Evolutionary conservation across 2,329 filamentous ascomycete species (phyloP).

Genomic region (Gnomoniopsis smithogilvyi): DNA sequence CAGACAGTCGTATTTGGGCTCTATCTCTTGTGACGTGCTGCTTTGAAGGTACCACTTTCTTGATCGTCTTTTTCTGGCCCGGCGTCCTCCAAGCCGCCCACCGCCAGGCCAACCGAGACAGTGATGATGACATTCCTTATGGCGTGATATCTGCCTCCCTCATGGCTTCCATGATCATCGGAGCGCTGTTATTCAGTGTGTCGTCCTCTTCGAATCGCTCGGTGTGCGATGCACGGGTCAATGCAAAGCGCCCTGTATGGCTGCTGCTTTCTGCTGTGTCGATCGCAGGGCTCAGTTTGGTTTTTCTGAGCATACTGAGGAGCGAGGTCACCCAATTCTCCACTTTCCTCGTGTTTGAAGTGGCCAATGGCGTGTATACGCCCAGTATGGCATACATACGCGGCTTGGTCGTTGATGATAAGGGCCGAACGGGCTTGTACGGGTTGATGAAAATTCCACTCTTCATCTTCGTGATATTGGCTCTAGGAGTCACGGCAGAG

Average conservation of each 20-base stretch:
- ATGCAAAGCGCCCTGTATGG: background rate
- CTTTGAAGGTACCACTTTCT: slow-evolving; percentile 32
- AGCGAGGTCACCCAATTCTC: slow-evolving; percentile 24
- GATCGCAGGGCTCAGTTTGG: slow-evolving; percentile 23
- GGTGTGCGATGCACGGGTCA: background rate
- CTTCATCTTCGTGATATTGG: slow-evolving; percentile 20
- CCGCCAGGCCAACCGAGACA: background rate
- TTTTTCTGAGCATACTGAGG: slow-evolving; percentile 19
- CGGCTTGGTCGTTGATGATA: slow-evolving; percentile 26
- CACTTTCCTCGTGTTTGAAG: slow-evolving; percentile 29
- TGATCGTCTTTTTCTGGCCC: slow-evolving; percentile 32
- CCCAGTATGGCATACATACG: slow-evolving; percentile 31
- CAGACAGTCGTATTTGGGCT: slow-evolving; percentile 27
- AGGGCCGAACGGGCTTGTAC: slow-evolving; percentile 27
- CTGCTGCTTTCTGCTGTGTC: slow-evolving; percentile 24
- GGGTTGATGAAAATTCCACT: slow-evolving; percentile 23
- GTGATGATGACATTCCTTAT: slow-evolving; percentile 15
- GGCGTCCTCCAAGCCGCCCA: slow-evolving; percentile 29
- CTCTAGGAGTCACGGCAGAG: slow-evolving; percentile 15
- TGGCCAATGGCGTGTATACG: slow-evolving; percentile 31
- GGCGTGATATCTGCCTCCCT: slow-evolving; percentile 54
- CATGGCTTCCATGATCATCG: slow-evolving; percentile 29
- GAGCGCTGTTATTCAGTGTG: slow-evolving; percentile 17
- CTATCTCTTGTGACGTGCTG: slow-evolving; percentile 31
- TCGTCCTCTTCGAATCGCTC: background rate